Base-by-base conservation (phyloP, 306 rosid genomes). In the Rosa lucieae region DNA sequence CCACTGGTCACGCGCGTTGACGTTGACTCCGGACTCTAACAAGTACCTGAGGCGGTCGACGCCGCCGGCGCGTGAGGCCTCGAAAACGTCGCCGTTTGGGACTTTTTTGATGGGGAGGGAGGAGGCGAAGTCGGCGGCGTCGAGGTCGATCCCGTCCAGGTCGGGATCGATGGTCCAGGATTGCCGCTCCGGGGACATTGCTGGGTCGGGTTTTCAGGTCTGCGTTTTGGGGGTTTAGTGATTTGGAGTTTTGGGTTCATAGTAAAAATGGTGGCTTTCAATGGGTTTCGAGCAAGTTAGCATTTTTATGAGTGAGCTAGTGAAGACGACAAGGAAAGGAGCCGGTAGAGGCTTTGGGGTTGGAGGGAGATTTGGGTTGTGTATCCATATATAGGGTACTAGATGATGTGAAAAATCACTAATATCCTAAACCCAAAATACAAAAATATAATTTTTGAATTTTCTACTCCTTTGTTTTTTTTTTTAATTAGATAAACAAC, bases 1-100 rank as follows among this genome's bases (percentile, higher is more conserved):
- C 99, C 97, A 94, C 70, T 84, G 97, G 86, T 94, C 99, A 6
- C 99, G 90, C 3, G 93, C 97, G 84, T 91, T 94, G 40, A 94
- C 93, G 82, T 94, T 90, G n/a, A 94, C 92, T 35, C 99, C 98
- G 1, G 92, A 85, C 80, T 92, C 97, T 1, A 94, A 87, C 20
- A 92, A 85, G 87, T 90, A 91, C 5, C 89, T 82, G 61, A 94
- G 93, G 17, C 97, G 90, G 65, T 87, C 93, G 5, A 92, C 84
- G 80, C 92, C 98, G 43, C 98, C 98, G 46, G 98, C 97, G 3
- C 98, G 94, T 3, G 98, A 90, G 4, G 98, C 97, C 74, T 81
- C 78, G 72, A 91, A 92, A 1, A 91, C 84, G 87, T 94, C 95
- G 66, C 99, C 99, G 85, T 92, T 82, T 3, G 99, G 97, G 73